Evolutionary conservation across 2,329 filamentous ascomycete genomes (phyloP), one percentile per base, ranked within the genome.

Genomic region (Gaeumannomyces tritici): DNA sequence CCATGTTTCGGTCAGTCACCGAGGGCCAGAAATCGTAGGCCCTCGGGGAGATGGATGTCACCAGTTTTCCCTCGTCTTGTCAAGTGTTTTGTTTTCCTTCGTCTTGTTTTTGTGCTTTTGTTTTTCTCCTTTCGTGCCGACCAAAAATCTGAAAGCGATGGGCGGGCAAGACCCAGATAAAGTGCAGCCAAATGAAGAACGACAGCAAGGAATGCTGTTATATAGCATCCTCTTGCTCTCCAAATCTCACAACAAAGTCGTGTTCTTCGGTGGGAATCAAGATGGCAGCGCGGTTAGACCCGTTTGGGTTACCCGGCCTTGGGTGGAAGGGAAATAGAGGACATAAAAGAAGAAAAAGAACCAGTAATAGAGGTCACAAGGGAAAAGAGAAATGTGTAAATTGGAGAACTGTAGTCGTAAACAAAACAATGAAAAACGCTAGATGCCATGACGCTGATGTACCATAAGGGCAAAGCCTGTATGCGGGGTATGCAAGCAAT

Each of bases 361-460:
- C 57, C 26, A 56, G 24, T 12, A 28, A 56, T 26, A 28, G 55
- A 28, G 55, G 21, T 58, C 57, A 24, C n/a, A 15, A 59, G 57
- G 47, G 29, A 31, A 59, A 61, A 58, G 60, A 61, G 35, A 59
- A 63, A 31, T 26, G 60, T 29, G 35, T 58, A 59, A 55, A 62
- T 63, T 57, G 59, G 58, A 57, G 56, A 63, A 60, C 62, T 62
- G 62, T 64, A 61, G 57, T 62, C 61, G 59, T 63, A 64, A 63
- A 63, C 62, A 51, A 65, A 35, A 51, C 47, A 55, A n/a, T 59
- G 27, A 70, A 74, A 74, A 74, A 77, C 76, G 76, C 76, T 79
- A 73, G 33, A 78, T 78, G 76, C 76, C 75, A 75, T 76, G 73
- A 70, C 77, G 74, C 75, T 76, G 72, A 71, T 69, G 66, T 69